Conservation (phyloP, 106 monocot species). For the Apostasia shenzhenica region DNA sequence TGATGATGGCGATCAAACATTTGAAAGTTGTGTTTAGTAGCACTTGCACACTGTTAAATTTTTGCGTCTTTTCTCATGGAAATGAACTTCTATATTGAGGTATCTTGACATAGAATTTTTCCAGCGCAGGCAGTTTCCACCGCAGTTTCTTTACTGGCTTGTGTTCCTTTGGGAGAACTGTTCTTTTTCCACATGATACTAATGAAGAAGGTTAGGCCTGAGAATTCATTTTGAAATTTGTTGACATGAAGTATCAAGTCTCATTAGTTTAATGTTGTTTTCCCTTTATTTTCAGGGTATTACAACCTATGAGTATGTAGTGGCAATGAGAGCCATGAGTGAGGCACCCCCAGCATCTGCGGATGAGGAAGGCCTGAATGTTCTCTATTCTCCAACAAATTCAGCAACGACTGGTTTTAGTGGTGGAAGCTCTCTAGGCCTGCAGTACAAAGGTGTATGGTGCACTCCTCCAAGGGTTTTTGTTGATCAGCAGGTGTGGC, state of each 20-base stretch:
- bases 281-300: slow-evolving; percentile 52
- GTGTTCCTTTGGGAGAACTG: slow-evolving; percentile 86
- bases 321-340: slow-evolving; percentile 98
- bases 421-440: slow-evolving; percentile 65
- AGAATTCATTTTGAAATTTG: background rate
- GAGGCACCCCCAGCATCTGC: slow-evolving; percentile 79
- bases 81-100: too few relatives aligned
- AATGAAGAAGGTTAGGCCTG: slow-evolving; percentile 72
- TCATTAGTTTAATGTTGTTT: slow-evolving; percentile 1
- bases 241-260: background rate
- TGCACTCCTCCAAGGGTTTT: slow-evolving; percentile 97
- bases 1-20: background rate
- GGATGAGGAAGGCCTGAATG: slow-evolving; percentile 59
- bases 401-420: slow-evolving; percentile 88
- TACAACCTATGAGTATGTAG: slow-evolving; percentile 96
- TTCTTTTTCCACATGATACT: slow-evolving; percentile 98
- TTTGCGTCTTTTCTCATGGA: background rate
- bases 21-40: background rate
- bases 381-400: slow-evolving; percentile 74
- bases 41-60: background rate
- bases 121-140: slow-evolving; percentile 66
- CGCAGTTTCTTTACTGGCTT: slow-evolving; percentile 66
- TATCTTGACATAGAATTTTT: slow-evolving; percentile 9
- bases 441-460: slow-evolving; percentile 95
- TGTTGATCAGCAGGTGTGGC: slow-evolving; percentile 70